Percentiles rank a stretch among this genome's conserved stretches.
These are phyloP conservation scores for Geotrichum reessii DNA, from an alignment of 1,139 yeast species.

Conservation along the genomic window DNA sequence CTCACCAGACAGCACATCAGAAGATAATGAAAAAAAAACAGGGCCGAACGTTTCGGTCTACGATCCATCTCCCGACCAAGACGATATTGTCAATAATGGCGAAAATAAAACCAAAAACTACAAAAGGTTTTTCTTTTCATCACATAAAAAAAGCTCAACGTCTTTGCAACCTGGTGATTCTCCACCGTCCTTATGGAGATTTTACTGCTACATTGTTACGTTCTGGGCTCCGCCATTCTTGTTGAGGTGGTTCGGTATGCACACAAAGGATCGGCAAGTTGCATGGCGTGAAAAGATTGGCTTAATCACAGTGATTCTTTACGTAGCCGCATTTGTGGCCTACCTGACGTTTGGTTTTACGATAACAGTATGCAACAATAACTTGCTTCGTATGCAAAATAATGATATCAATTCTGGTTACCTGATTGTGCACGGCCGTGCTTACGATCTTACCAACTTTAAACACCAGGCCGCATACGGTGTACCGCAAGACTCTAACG, in stretches of 20 bases:
- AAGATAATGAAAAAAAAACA: not conserved
- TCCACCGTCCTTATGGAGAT: conserved; percentile 57
- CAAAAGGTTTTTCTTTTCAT: not conserved
- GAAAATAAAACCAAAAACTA: not conserved
- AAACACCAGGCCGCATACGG: conserved; percentile 37
- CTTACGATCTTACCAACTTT: conserved; percentile 50
- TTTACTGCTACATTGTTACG: conserved; percentile 67
- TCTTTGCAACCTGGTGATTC: conserved; percentile 4
- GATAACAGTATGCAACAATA: conserved; percentile 56
- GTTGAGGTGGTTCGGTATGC: conserved; percentile 59
- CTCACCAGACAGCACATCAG: not conserved
- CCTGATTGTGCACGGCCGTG: conserved; percentile 69
- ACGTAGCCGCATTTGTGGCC: conserved; percentile 66
- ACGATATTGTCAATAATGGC: not conserved
- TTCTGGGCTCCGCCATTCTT: conserved; percentile 88
- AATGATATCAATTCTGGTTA: conserved; percentile 51
- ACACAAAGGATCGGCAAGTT: conserved; percentile 63
- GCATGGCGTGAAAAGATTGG: conserved; percentile 95
- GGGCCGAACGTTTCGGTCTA: not conserved
- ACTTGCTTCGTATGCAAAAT: conserved; percentile 46
- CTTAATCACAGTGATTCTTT: conserved; percentile 59
- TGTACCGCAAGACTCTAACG: conserved; percentile 37
- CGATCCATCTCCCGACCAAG: not conserved
- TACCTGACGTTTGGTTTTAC: conserved; percentile 82
- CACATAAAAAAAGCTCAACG: not conserved